Evolutionary conservation across 805 yeast species (phyloP).

Genomic region (Yarrowia yakushimensis): DNA sequence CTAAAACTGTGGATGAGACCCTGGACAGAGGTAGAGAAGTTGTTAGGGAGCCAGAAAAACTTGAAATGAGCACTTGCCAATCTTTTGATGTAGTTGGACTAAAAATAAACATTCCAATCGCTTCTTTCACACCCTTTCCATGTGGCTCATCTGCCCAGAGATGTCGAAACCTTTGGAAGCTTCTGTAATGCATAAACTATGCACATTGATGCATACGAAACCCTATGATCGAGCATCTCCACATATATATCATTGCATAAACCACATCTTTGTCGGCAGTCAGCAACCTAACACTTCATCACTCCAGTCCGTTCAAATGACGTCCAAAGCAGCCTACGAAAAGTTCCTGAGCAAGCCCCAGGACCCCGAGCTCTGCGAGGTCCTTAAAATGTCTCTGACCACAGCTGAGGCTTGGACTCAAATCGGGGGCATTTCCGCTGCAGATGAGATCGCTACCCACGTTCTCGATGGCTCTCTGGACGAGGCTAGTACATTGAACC

Average conservation of each 20-base stretch:
- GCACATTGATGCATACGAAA: background rate
- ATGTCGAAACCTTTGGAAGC: conserved; percentile 19
- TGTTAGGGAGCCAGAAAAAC: too few species aligned
- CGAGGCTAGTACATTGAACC: background rate
- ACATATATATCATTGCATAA: background rate
- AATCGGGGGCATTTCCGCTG: conserved; percentile 4
- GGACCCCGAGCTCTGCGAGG: background rate
- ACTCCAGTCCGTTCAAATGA: background rate
- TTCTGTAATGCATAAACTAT: background rate
- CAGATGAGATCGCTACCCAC: background rate
- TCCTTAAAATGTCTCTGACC: background rate
- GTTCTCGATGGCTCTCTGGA: background rate
- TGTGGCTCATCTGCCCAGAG: background rate
- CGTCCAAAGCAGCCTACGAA: conserved; percentile 1
- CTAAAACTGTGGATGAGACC: background rate
- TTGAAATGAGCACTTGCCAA: too few species aligned
- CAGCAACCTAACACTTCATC: background rate
- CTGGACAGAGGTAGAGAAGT: background rate
- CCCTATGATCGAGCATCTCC: background rate
- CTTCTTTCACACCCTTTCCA: too few species aligned
- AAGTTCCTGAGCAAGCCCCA: background rate
- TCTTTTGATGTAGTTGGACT: too few species aligned
- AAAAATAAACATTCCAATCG: background rate
- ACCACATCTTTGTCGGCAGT: background rate
- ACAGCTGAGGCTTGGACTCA: conserved; percentile 5